These are phyloP conservation scores for Backusella macrospora DNA, from an alignment of 192 early-diverging fungal genomes.

Conservation along the genomic window DNA sequence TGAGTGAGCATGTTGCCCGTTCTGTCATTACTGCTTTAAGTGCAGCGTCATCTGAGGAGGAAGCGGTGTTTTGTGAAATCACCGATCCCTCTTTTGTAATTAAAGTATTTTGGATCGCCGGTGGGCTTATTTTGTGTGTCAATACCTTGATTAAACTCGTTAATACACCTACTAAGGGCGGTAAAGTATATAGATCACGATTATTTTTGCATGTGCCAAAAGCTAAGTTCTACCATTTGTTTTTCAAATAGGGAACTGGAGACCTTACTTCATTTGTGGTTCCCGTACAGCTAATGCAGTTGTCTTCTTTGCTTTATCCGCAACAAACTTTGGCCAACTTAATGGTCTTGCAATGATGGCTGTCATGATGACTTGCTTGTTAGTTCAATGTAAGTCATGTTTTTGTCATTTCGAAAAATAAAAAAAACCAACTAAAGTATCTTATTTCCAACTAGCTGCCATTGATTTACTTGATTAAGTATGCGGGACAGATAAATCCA, in stretches of 20 bases:
- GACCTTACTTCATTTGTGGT: slow-evolving; percentile 30
- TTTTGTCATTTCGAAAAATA: neutral
- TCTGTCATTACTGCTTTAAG: slow-evolving; percentile 12
- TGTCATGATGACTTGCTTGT: slow-evolving; percentile 32
- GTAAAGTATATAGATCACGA: slow-evolving; percentile 3
- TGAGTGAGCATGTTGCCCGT: neutral
- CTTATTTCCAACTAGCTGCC: slow-evolving; percentile 16
- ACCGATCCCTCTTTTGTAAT: slow-evolving; percentile 30
- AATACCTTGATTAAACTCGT: slow-evolving; percentile 42
- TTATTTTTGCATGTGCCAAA: neutral
- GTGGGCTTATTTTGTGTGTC: slow-evolving; percentile 36
- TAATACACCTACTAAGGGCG: slow-evolving; percentile 32
- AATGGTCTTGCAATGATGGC: slow-evolving; percentile 28
- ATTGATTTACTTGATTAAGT: slow-evolving; percentile 33
- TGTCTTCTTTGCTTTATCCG: slow-evolving; percentile 36
- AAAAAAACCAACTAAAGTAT: neutral
- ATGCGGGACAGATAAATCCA: slow-evolving; percentile 1
- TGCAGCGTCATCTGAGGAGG: neutral
- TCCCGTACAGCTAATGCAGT: slow-evolving; percentile 35
- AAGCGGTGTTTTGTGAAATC: slow-evolving; percentile 9
- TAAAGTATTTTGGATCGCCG: slow-evolving; percentile 36
- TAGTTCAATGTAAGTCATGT: slow-evolving; percentile 38
- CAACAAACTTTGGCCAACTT: slow-evolving; percentile 19
- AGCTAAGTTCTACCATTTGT: neutral
- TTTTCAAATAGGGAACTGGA: slow-evolving; percentile 8